Evolutionary conservation across 2,329 filamentous ascomycete genomes (phyloP), one percentile per base, ranked within the genome.

Genomic region (Alternaria solani): DNA sequence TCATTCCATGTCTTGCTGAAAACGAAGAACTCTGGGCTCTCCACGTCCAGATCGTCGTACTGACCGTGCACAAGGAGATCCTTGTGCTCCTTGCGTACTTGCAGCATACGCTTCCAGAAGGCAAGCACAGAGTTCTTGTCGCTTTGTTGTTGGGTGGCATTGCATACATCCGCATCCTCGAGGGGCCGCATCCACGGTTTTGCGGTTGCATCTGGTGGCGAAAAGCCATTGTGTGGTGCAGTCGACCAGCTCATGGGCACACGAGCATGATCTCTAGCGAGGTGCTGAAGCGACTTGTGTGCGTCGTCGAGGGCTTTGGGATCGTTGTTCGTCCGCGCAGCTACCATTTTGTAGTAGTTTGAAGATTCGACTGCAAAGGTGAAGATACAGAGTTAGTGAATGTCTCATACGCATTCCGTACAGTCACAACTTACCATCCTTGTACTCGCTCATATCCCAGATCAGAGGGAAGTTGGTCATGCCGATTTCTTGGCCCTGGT

Each of bases 171-270:
- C 59, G 85, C 86, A 52, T 85, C 82, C 25, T 86, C 85, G 59
- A 87, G 82, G 11, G 86, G 80, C 2, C 84, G 80, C 86, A 89
- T 89, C 87, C 87, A 89, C 0, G 87, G 86, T 51, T 80, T 78
- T 0, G 80, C 81, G 0, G 77, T 79, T 0, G 78, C 42, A 77
- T 81, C 80, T 1, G 80, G 81, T 0, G 79, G 80, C 1, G 79
- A 55, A 79, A 91, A 91, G 2, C 89, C 89, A 0, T 86, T 87
- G 63, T 88, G 82, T 1, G 80, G 73, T 0, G 79, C 78, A 0
- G 74, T 81, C 56, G 83, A 83, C 89, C 89, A 92, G 64, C 89
- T 88, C 80, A 92, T 87, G 0, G 89, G 89, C 4, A 87, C 84
- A n/a, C 89, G 82, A 8, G 88, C 84, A 70, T 92, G 87, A 72